These are phyloP conservation scores for Agrocybe praecox DNA, from an alignment of 768 basidiomycete genomes.

Conservation along the genomic window DNA sequence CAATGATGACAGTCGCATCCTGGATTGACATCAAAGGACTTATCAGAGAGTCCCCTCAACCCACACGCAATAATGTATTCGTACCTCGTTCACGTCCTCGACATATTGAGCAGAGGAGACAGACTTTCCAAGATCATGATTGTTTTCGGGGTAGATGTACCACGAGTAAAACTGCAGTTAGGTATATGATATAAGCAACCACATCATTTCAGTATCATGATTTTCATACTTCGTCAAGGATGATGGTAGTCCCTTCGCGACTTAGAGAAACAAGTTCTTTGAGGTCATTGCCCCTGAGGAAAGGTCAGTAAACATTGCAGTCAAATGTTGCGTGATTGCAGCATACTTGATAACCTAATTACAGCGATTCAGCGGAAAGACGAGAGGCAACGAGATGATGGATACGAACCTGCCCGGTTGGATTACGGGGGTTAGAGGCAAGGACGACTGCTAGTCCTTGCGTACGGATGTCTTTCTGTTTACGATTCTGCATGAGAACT, in stretches of 20 bases:
- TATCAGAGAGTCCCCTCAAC: too few species aligned
- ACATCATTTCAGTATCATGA: not conserved
- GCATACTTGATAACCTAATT: slow-evolving; percentile 56
- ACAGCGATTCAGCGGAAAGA: not conserved
- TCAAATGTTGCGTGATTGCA: not conserved
- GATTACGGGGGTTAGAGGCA: slow-evolving; percentile 95
- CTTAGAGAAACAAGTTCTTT: slow-evolving; percentile 75
- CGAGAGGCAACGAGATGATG: not conserved
- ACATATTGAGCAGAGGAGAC: slow-evolving; percentile 84
- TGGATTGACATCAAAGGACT: slow-evolving; percentile 24
- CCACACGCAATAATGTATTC: slow-evolving; percentile 12
- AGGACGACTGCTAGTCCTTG: slow-evolving; percentile 87
- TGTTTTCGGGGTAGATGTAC: slow-evolving; percentile 88
- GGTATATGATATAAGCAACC: not conserved
- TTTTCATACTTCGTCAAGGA: slow-evolving; percentile 73
- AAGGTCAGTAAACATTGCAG: slow-evolving; percentile 1
- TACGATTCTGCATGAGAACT: not conserved
- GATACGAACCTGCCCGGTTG: slow-evolving; percentile 81
- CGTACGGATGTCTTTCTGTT: slow-evolving; percentile 73
- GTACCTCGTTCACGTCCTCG: slow-evolving; percentile 79
- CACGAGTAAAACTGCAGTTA: slow-evolving; percentile 84
- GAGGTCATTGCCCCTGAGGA: slow-evolving; percentile 71
- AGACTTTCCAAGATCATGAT: slow-evolving; percentile 73
- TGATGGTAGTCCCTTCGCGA: slow-evolving; percentile 79
- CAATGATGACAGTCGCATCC: slow-evolving; percentile 85